phyloP scores from a whole-genome alignment of 306 rosid genomes.

The Oemleria cerasiformis region DNA sequence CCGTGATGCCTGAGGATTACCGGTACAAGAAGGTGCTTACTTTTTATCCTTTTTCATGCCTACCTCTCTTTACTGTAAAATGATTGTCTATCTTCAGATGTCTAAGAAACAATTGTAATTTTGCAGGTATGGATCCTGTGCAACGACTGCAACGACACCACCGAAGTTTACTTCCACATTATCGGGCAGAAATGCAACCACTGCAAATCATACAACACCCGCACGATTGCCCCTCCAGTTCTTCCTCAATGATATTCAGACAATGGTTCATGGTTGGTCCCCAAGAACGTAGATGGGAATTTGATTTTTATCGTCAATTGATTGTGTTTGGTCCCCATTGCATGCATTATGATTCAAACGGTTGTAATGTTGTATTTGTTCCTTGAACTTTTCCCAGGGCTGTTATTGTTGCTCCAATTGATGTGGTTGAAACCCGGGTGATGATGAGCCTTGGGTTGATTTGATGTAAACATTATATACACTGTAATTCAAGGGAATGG shows the following conservation, averaged over 20 bases:
- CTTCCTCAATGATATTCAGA: slow-evolving; percentile 56
- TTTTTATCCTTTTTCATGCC: slow-evolving; percentile 17
- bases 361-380: slow-evolving; percentile 15
- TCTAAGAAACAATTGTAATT: slow-evolving; percentile 20
- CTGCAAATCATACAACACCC: slow-evolving; percentile 91
- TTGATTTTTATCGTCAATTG: slow-evolving; percentile 4
- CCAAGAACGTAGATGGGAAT: neutral
- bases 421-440: slow-evolving; percentile 22
- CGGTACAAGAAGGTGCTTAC: slow-evolving; percentile 65
- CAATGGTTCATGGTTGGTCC: neutral
- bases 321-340: slow-evolving; percentile 6
- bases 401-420: slow-evolving; percentile 32
- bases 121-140: slow-evolving; percentile 96
- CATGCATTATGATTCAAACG: slow-evolving; percentile 22
- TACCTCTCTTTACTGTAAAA: neutral
- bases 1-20: slow-evolving; percentile 80
- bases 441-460: slow-evolving; percentile 27
- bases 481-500: slow-evolving; percentile 21
- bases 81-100: neutral
- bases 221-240: slow-evolving; percentile 85
- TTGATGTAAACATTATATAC: slow-evolving; percentile 32
- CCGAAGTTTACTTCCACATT: slow-evolving; percentile 82
- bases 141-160: slow-evolving; percentile 92
- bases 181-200: slow-evolving; percentile 92
- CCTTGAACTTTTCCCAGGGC: slow-evolving; percentile 30